Percentiles rank a stretch among this genome's conserved stretches.
Conservation (phyloP, 305 asterid genomes). For the Fraxinus sp. region DNA sequence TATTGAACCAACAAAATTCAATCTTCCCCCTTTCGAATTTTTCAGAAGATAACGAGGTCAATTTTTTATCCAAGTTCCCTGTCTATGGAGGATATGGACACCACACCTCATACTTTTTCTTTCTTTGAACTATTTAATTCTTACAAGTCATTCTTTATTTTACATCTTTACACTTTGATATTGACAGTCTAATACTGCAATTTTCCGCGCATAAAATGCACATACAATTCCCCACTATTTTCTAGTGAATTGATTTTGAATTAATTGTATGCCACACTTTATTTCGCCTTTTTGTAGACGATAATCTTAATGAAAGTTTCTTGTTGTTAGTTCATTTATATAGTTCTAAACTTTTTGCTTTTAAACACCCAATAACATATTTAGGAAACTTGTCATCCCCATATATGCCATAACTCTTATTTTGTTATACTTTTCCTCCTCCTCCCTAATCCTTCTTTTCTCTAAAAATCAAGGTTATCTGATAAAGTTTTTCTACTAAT, state of each 20-base stretch:
- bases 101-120: not conserved
- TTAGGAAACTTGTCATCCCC: not conserved
- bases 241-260: not conserved
- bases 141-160: not conserved
- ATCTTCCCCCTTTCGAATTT: not conserved
- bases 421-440: not conserved
- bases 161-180: not conserved
- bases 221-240: not conserved
- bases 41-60: slow-evolving; percentile 27
- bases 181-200: not conserved
- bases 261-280: not conserved
- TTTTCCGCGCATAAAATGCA: not conserved
- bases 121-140: not conserved
- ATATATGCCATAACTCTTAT: too few relatives aligned
- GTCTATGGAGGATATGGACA: not conserved
- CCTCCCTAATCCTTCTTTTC: not conserved
- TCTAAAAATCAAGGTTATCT: not conserved
- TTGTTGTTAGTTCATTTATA: not conserved
- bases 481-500: not conserved
- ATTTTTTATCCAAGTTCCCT: not conserved
- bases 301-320: not conserved
- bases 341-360: not conserved
- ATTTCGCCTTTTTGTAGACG: not conserved
- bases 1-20: not conserved
- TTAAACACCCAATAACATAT: not conserved